Conservation (phyloP, 305 asterid genomes). For the Caryopteris hybrid region DNA sequence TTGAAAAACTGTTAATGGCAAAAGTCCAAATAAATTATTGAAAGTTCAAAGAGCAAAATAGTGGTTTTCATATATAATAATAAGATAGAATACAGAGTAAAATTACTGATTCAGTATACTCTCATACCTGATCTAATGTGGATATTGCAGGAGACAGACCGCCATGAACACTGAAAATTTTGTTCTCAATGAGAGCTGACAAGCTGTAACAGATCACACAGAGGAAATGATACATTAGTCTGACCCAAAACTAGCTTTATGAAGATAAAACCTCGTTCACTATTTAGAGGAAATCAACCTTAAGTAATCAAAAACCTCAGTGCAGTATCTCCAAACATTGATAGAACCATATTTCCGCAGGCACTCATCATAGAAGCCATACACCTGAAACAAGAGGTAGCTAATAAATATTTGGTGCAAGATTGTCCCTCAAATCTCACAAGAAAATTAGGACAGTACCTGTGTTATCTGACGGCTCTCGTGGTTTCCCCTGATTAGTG, state of each 20-base stretch:
- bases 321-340: conserved; percentile 99
- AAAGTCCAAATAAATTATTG: too few species aligned
- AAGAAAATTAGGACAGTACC: conserved; percentile 39
- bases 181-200: conserved; percentile 72
- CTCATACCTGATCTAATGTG: conserved; percentile 82
- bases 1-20: too few species aligned
- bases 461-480: conserved; percentile 99
- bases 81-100: background rate
- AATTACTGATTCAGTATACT: conserved; percentile 4
- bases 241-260: conserved; percentile 6
- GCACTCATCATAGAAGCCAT: conserved; percentile 99
- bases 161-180: conserved; percentile 56
- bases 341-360: conserved; percentile 86
- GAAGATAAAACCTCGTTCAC: conserved; percentile 4
- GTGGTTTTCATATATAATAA: background rate
- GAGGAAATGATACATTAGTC: conserved; percentile 12
- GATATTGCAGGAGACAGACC: conserved; percentile 59
- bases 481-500: conserved; percentile 95
- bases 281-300: conserved; percentile 49
- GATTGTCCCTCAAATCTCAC: conserved; percentile 14
- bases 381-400: conserved; percentile 55
- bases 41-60: too few species aligned
- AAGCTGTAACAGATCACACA: conserved; percentile 35
- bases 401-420: conserved; percentile 11
- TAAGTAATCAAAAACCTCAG: conserved; percentile 88